phyloP scores from a whole-genome alignment of 306 rosid species.

The Castanospermum australe region DNA sequence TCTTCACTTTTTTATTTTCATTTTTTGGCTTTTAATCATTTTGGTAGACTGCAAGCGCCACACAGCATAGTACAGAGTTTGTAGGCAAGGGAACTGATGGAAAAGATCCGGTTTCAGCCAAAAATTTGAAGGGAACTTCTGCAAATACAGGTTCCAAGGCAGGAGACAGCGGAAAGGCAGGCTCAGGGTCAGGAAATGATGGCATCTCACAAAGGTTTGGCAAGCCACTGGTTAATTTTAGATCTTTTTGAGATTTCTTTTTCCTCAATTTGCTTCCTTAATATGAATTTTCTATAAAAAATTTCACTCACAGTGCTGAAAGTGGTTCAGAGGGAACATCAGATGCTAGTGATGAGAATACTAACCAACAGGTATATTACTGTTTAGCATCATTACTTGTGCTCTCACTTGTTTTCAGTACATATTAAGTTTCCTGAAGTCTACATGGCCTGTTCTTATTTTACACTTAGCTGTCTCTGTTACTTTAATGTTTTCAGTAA shows the following conservation, averaged over 20 bases:
- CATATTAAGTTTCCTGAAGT: not conserved
- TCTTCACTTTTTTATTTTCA: not conserved
- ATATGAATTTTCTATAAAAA: not conserved
- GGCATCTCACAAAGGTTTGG: conserved; percentile 86
- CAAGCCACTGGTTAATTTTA: conserved; percentile 26
- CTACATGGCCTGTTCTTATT: not conserved
- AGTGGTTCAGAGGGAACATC: conserved; percentile 93
- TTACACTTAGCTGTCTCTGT: not conserved
- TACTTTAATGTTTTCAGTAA: not conserved
- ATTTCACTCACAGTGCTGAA: conserved; percentile 57
- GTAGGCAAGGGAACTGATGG: conserved; percentile 74
- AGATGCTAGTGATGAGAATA: conserved; percentile 80
- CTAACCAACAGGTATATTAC: conserved; percentile 67
- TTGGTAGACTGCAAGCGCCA: conserved; percentile 59
- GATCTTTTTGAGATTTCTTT: conserved; percentile 13
- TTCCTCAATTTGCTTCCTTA: conserved; percentile 11
- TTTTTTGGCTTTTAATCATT: conserved; percentile 1
- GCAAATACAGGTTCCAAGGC: conserved; percentile 63
- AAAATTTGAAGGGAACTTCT: conserved; percentile 65
- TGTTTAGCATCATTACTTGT: not conserved
- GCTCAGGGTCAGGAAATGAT: conserved; percentile 92
- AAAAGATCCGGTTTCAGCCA: conserved; percentile 65
- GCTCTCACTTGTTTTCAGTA: conserved; percentile 17
- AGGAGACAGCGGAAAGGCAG: conserved; percentile 78
- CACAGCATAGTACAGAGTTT: conserved; percentile 47